phyloP scores from a whole-genome alignment of 2,329 filamentous ascomycete genomes.

The Calonectria montana region DNA sequence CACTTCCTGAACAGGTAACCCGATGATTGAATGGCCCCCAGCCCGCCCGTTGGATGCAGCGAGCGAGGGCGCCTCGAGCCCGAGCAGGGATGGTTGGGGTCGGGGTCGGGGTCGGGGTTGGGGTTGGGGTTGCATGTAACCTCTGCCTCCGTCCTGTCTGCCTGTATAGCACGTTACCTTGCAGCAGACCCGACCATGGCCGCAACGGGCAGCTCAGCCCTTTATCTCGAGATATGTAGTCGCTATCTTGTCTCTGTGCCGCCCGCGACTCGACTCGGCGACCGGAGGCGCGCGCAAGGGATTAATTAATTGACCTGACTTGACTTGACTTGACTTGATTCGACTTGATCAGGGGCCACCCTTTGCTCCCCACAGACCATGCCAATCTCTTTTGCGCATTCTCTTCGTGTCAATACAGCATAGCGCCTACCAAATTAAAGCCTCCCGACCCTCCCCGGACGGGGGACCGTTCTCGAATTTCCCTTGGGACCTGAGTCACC shows the following conservation, averaged over 20 bases:
- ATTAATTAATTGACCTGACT: not conserved
- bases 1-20: constrained; percentile 19
- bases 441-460: not conserved
- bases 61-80: not conserved
- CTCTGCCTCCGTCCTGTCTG: not conserved
- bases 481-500: not conserved
- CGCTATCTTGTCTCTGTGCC: not conserved
- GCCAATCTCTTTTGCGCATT: constrained; percentile 4
- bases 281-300: not conserved
- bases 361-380: constrained; percentile 1
- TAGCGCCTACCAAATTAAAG: not conserved
- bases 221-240: not conserved
- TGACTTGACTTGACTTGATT: not conserved
- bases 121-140: not conserved
- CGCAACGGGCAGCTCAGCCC: constrained; percentile 8
- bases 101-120: not conserved
- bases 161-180: constrained; percentile 9
- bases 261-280: too few species aligned
- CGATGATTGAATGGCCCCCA: constrained; percentile 6
- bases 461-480: not conserved
- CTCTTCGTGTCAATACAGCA: not conserved
- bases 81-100: not conserved
- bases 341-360: not conserved
- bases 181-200: not conserved
- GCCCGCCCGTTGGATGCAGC: not conserved